These are phyloP conservation scores for Colletotrichum sp. DNA, from an alignment of 2,329 filamentous ascomycete species.

Conservation along the genomic window DNA sequence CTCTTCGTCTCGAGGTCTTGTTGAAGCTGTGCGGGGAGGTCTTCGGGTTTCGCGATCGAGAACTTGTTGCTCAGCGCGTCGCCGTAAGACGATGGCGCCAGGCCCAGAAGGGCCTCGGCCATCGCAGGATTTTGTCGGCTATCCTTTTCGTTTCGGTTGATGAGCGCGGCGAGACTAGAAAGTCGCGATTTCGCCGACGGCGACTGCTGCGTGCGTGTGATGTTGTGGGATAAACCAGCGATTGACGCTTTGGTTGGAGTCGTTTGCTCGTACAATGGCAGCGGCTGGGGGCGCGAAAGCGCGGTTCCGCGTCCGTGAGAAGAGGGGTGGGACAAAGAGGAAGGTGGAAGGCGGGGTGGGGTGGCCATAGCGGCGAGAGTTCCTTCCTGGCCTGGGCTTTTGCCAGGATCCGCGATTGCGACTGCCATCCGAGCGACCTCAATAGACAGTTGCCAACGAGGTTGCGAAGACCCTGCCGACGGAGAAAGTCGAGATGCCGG, in stretches of 20 bases:
- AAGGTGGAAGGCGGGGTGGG: background rate
- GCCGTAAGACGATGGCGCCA: conserved; percentile 7
- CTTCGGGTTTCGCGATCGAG: conserved; percentile 44
- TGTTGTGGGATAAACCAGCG: background rate
- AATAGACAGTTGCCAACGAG: background rate
- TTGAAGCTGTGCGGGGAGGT: conserved; percentile 52
- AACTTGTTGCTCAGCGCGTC: conserved; percentile 31
- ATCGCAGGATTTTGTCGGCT: background rate
- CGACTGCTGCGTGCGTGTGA: conserved; percentile 11
- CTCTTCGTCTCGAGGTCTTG: conserved; percentile 45
- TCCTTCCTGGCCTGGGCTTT: background rate
- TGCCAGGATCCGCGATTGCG: background rate
- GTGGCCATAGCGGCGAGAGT: background rate
- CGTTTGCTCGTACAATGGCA: background rate
- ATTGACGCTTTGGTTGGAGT: conserved; percentile 1
- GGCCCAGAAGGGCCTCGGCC: conserved; percentile 31
- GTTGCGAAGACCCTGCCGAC: too few relatives aligned
- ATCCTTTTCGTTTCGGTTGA: background rate
- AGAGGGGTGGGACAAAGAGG: background rate
- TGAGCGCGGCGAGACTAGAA: background rate
- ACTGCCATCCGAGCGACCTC: background rate
- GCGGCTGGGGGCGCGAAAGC: background rate
- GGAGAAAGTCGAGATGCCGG: too few relatives aligned
- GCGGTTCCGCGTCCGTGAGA: background rate
- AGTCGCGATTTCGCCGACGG: conserved; percentile 10